Base-by-base conservation (phyloP, 192 early-diverging fungal genomes). In the Jimgerdemannia flammicorona region DNA sequence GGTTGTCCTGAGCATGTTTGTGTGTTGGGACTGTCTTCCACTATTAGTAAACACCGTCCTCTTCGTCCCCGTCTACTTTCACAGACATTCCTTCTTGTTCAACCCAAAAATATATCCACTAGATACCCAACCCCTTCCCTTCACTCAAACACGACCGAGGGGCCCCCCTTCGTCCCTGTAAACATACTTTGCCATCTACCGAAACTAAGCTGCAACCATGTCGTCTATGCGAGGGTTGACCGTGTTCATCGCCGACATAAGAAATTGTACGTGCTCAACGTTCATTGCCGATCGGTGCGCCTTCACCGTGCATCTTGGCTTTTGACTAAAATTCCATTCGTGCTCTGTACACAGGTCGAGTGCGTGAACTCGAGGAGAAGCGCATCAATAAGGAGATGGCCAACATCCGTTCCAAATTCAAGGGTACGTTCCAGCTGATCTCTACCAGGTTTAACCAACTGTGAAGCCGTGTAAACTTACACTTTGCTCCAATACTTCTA, bases 351-450 rank as follows among this genome's bases (percentile, higher is more conserved):
- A 8, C 86, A 96, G 96, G 98, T 79, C 94, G 97, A 59, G 94
- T 95, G 54, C 88, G 93, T 43, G 98, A 99, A 77, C 88, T 97
- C 74, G 98, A 99, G 81, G 97, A 99, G 83, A 96, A 97, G 83
- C 85, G 98, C 73, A 95, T 99, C 74, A 99, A 99, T 88, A 99
- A 98, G 82, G 98, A 99, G 83, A 90, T 99, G 85, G 97, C 97
- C 72, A 99, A 99, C 85, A 99, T 99, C 75, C 89, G 98, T 18
- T 89, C 95, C 66, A 98, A 99, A 85, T 99, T 99, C 86, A 95
- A 97, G 88, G 96, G 96, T 97, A 81, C 70, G 41, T 40, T 18
- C 18, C 29, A 29, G 29, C 29, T 29, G 29, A 29, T 29, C 29
- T 29, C 29, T 29, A 29, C 29, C 29, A 29, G 29, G 29, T 29